These are phyloP conservation scores for Populus hybrid DNA, from an alignment of 441 rosid genomes.

Conservation along the genomic window DNA sequence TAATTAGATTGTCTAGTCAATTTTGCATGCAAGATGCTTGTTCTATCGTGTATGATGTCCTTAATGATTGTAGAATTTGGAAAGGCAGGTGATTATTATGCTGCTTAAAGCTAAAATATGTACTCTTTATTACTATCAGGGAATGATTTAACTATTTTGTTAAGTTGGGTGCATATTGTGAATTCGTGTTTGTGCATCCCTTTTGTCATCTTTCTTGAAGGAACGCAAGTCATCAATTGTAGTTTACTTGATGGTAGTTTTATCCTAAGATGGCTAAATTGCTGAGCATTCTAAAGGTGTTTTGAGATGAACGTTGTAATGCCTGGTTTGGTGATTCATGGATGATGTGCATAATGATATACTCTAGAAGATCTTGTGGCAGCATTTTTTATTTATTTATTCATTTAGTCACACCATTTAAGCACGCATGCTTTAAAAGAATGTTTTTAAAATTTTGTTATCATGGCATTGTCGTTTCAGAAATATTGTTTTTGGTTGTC, in stretches of 20 bases:
- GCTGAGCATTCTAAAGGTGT: neutral
- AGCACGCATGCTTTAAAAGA: neutral
- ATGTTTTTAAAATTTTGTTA: neutral
- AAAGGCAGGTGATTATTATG: neutral
- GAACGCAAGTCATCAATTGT: neutral
- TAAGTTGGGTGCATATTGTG: neutral
- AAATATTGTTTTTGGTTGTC: neutral
- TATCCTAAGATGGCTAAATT: neutral
- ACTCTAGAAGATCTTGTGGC: neutral
- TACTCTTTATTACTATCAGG: neutral
- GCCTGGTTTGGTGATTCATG: neutral
- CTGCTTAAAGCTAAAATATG: neutral
- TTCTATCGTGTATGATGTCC: neutral
- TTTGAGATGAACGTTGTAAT: neutral
- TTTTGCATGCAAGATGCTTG: neutral
- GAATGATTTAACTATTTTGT: neutral
- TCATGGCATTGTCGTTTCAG: neutral
- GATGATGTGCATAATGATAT: neutral
- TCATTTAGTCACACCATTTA: neutral
- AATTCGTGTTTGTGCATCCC: neutral
- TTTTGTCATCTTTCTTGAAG: neutral
- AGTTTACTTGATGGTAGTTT: neutral
- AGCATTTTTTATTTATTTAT: neutral
- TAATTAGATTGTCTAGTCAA: neutral
- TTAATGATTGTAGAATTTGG: neutral